phyloP scores from a whole-genome alignment of 169 alveolate genomes.

The Babesia sp. region DNA sequence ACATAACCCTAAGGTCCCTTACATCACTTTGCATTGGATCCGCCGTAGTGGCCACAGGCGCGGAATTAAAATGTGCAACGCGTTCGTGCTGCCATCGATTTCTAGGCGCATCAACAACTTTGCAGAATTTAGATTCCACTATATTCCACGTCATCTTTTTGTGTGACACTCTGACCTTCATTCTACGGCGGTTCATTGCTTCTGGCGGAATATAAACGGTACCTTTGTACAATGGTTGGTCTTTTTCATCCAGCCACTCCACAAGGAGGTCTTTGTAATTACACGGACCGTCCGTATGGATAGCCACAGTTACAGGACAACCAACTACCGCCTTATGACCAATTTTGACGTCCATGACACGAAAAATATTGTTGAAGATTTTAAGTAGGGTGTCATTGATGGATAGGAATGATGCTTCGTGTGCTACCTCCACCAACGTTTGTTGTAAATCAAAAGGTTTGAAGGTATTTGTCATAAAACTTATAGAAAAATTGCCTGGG shows the following conservation, averaged over 20 bases:
- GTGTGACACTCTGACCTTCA: conserved; percentile 43
- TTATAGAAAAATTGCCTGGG: conserved; percentile 14
- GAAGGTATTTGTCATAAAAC: conserved; percentile 44
- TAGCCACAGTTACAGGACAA: conserved; percentile 41
- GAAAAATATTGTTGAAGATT: conserved; percentile 27
- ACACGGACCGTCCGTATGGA: conserved; percentile 29
- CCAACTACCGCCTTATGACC: conserved; percentile 40
- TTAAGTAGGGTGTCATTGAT: conserved; percentile 44
- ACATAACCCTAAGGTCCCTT: conserved; percentile 45
- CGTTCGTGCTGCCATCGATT: conserved; percentile 59
- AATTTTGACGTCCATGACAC: conserved; percentile 29
- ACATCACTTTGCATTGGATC: conserved; percentile 19
- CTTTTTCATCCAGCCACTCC: conserved; percentile 51
- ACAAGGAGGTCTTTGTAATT: conserved; percentile 9
- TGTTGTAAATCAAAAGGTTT: conserved; percentile 29
- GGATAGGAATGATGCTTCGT: conserved; percentile 39
- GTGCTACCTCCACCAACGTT: conserved; percentile 22
- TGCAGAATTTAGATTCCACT: conserved; percentile 38
- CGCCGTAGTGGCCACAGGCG: not conserved
- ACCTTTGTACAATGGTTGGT: conserved; percentile 11
- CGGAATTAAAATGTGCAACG: conserved; percentile 12
- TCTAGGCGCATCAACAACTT: conserved; percentile 17
- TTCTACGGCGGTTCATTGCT: not conserved
- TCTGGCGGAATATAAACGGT: conserved; percentile 29
- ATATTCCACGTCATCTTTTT: conserved; percentile 29